Conservation (phyloP, 768 basidiomycete genomes). For the Thelephora aurantiotincta region DNA sequence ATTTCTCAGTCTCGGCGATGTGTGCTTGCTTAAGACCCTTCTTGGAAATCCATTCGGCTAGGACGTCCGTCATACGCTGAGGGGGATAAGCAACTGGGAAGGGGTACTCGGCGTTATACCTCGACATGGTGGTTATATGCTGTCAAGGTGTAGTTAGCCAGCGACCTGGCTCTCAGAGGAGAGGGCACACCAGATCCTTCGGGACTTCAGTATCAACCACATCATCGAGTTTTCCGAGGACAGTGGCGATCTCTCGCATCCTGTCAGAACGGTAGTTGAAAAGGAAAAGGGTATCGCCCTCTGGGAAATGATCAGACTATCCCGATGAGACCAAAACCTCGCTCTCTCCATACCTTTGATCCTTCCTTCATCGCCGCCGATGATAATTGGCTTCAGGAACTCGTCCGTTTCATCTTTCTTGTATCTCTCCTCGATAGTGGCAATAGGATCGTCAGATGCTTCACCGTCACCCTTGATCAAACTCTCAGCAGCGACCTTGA, state of each 20-base stretch:
- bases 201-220: constrained; percentile 77
- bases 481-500: constrained; percentile 82
- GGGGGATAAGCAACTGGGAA: constrained; percentile 91
- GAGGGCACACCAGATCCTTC: constrained; percentile 50
- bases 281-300: constrained; percentile 82
- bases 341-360: constrained; percentile 48
- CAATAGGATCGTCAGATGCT: constrained; percentile 42
- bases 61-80: constrained; percentile 83
- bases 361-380: constrained; percentile 63
- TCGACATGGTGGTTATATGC: constrained; percentile 89
- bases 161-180: not conserved
- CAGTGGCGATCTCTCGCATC: constrained; percentile 79
- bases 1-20: constrained; percentile 94
- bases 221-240: constrained; percentile 72
- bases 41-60: constrained; percentile 82
- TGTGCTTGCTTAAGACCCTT: constrained; percentile 77
- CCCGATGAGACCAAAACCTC: not conserved
- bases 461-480: constrained; percentile 61
- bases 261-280: constrained; percentile 98
- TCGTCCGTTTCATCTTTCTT: constrained; percentile 83
- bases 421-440: constrained; percentile 62
- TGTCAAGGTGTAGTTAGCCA: constrained; percentile 14
- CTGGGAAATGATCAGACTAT: constrained; percentile 21
- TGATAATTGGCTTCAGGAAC: constrained; percentile 90
- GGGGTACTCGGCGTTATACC: constrained; percentile 83